A percentile compares a stretch with the other conserved stretches of the same genome.
These are phyloP conservation scores for Penicillium brasilianum DNA, from an alignment of 2,329 filamentous ascomycete species.

Conservation along the genomic window DNA sequence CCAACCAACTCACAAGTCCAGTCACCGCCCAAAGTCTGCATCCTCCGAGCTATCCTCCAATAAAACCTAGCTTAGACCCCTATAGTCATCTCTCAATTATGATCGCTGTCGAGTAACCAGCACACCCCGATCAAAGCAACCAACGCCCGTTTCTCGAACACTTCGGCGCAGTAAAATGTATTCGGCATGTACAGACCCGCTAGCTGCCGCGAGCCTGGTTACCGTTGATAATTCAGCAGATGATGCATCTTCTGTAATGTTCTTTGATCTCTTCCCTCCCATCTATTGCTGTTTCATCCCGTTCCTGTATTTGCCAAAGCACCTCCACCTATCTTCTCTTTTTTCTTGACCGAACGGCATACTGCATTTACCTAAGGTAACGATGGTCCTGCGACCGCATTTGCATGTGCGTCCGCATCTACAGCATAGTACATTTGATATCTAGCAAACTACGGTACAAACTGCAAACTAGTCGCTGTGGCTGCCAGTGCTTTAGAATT, in stretches of 20 bases:
- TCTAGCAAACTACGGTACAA: not conserved
- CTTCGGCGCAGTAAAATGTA: slow-evolving; percentile 14
- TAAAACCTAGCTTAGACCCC: not conserved
- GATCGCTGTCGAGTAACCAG: slow-evolving; percentile 5
- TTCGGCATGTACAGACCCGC: slow-evolving; percentile 16
- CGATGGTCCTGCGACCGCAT: not conserved
- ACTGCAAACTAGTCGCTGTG: slow-evolving; percentile 1
- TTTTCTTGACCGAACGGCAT: not conserved
- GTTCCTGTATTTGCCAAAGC: not conserved
- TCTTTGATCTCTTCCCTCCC: slow-evolving; percentile 11
- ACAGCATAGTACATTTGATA: not conserved
- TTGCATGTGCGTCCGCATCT: not conserved
- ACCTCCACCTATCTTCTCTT: not conserved
- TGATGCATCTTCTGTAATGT: slow-evolving; percentile 12
- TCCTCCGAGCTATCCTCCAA: not conserved
- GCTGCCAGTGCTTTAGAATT: not conserved
- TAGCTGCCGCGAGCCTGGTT: slow-evolving; percentile 1
- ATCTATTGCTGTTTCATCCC: not conserved
- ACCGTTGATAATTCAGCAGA: slow-evolving; percentile 12
- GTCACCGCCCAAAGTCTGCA: not conserved
- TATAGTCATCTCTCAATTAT: not conserved
- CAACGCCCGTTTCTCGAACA: slow-evolving; percentile 17
- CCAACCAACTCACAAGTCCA: not conserved
- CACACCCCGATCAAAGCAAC: not conserved
- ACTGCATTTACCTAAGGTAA: not conserved